Evolutionary conservation across 2,329 filamentous ascomycete species (phyloP), one percentile per base, ranked within the genome.

Genomic region (Paecilomyces dactylethromorphus): DNA sequence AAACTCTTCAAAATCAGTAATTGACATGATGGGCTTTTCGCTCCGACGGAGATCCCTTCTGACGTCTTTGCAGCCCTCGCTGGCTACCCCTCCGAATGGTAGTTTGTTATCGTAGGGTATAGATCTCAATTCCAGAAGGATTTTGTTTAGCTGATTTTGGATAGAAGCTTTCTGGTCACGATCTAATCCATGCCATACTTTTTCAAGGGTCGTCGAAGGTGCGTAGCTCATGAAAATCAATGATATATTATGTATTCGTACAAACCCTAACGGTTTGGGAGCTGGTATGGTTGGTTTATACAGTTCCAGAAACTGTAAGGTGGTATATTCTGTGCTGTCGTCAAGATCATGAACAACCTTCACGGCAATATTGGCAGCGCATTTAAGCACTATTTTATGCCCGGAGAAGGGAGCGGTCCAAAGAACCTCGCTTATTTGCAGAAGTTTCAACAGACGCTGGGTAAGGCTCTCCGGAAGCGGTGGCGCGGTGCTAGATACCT

Each of bases 241-340:
- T 12, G 57, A 56, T 26, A 65, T 60, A 2, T 45, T 53, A 53
- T 59, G 61, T 45, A 66, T 59, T 57, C 55, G 56, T 32, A 68
- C 39, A 5, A 65, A 53, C 2, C 66, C 67, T 45, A 63, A 55
- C 52, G 64, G 62, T 24, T 59, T 60, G 51, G 64, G 67, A 29
- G 53, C 60, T 22, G 60, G 63, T 22, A 67, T 62, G 58, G 49
- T 57, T 29, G 64, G 57, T 53, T 54, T 58, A 54, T 66, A 58
- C 29, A 60, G 57, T 31, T 62, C 54, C 45, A 70, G 62, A 56
- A 65, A 69, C 59, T 65, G 59, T 45, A 70, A 58, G 12, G 63
- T 64, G 53, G 63, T 70, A 55, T 68, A 68, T 59, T 70, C 63
- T 39, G 67, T 69, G 35, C 56, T 61, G 51, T 68, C 61, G 15